These are phyloP conservation scores for Pichia sp. DNA, from an alignment of 1,139 yeast genomes.

Conservation along the genomic window DNA sequence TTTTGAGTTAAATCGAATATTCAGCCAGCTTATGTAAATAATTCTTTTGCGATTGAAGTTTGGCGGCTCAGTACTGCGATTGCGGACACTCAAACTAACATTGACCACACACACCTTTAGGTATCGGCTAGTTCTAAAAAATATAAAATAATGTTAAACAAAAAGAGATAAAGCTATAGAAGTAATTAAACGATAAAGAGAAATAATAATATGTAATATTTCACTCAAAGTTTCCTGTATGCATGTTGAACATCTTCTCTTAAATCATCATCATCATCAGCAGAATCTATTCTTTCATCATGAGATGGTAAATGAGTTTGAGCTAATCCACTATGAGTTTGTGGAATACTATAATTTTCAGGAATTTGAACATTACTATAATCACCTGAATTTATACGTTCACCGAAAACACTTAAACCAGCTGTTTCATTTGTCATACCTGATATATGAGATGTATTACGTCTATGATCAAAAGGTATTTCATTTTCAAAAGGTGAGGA, in stretches of 20 bases:
- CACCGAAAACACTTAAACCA: slow-evolving; percentile 13
- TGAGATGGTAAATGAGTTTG: not conserved
- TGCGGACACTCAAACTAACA: no score
- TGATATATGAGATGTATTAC: slow-evolving; percentile 9
- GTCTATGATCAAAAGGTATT: slow-evolving; percentile 2
- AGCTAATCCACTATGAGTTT: not conserved
- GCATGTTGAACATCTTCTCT: slow-evolving; percentile 5
- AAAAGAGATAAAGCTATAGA: not conserved
- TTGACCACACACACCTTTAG: no score
- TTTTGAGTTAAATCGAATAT: no score
- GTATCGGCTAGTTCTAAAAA: no score
- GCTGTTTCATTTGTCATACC: slow-evolving; percentile 9
- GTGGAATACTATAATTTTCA: not conserved
- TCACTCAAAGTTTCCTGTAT: slow-evolving; percentile 1
- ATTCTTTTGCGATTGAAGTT: no score
- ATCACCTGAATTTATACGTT: slow-evolving; percentile 8
- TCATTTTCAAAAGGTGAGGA: slow-evolving; percentile 4
- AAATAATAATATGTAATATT: not conserved
- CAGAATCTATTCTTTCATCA: slow-evolving; percentile 1
- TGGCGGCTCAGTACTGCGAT: no score
- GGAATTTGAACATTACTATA: not conserved
- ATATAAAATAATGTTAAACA: no score
- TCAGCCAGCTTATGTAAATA: no score
- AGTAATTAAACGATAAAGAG: not conserved
- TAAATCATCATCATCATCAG: slow-evolving; percentile 3